These are phyloP conservation scores for Gnaphalium uliginosum DNA, from an alignment of 129 eudicot species.

Conservation along the genomic window DNA sequence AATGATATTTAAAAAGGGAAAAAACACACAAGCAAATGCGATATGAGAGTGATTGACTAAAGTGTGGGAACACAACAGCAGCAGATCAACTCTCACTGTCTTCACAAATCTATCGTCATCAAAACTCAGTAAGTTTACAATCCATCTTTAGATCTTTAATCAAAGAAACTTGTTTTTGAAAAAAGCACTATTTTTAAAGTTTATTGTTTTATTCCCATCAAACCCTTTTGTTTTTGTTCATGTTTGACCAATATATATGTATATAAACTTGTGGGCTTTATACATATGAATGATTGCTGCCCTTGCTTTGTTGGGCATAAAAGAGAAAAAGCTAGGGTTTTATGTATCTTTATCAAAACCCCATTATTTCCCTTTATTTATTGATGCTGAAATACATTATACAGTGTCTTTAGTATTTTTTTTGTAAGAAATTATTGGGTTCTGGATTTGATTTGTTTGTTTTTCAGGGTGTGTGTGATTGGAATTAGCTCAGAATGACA, in stretches of 20 bases:
- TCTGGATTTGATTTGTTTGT: background rate
- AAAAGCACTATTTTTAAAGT: constrained; percentile 22
- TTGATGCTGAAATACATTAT: constrained; percentile 19
- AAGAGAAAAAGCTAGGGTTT: constrained; percentile 39
- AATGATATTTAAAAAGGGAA: background rate
- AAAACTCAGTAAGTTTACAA: constrained; percentile 26
- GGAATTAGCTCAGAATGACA: constrained; percentile 38
- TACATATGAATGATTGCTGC: constrained; percentile 38
- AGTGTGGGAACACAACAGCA: constrained; percentile 6
- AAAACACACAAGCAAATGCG: constrained; percentile 16
- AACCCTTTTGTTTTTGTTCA: constrained; percentile 36
- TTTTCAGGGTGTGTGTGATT: constrained; percentile 36
- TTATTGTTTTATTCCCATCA: constrained; percentile 38
- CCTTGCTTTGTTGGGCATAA: constrained; percentile 42
- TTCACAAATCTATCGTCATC: constrained; percentile 8
- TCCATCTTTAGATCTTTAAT: constrained; percentile 34
- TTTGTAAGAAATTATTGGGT: constrained; percentile 12
- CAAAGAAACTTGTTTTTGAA: constrained; percentile 9
- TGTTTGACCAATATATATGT: constrained; percentile 31
- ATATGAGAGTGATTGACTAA: constrained; percentile 28
- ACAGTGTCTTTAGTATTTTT: constrained; percentile 10
- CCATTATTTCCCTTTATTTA: constrained; percentile 26
- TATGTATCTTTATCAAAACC: constrained; percentile 25
- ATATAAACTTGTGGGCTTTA: constrained; percentile 12
- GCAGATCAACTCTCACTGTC: constrained; percentile 20